A percentile compares a stretch with the other conserved stretches of the same genome.
Conservation (phyloP, 2,329 filamentous ascomycete genomes). For the Aspergillus sojae region DNA sequence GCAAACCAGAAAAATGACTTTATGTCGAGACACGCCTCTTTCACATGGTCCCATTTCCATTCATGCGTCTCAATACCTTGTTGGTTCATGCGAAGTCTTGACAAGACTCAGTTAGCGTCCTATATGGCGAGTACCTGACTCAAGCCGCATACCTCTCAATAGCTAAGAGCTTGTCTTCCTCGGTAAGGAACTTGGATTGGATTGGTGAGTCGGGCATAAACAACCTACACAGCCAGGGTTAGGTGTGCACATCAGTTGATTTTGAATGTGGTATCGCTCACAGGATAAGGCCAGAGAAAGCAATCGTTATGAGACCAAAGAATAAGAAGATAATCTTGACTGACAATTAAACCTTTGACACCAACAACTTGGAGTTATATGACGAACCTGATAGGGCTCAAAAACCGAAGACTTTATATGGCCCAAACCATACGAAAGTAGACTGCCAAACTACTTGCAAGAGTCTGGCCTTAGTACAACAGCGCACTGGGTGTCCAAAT, state of each 20-base stretch:
- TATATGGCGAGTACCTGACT: background rate
- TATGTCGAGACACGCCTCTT: conserved; percentile 58
- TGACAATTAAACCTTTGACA: background rate
- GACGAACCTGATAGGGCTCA: conserved; percentile 53
- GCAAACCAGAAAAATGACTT: conserved; percentile 65
- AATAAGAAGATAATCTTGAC: conserved; percentile 36
- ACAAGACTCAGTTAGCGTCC: background rate
- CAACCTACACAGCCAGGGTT: conserved; percentile 24
- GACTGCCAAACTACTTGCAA: conserved; percentile 47
- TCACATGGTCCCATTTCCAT: conserved; percentile 57
- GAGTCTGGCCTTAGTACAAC: background rate
- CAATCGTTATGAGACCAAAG: conserved; percentile 54
- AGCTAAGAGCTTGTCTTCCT: conserved; percentile 60
- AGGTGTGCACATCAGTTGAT: background rate
- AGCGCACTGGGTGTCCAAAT: background rate
- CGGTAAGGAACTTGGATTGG: conserved; percentile 59
- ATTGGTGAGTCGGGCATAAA: conserved; percentile 68
- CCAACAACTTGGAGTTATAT: background rate
- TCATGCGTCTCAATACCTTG: conserved; percentile 44
- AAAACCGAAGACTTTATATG: conserved; percentile 50
- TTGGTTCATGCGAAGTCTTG: conserved; percentile 53
- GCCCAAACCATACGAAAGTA: conserved; percentile 57
- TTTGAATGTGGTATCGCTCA: conserved; percentile 14
- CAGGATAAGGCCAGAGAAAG: conserved; percentile 55
- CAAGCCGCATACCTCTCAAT: conserved; percentile 51